These are phyloP conservation scores for Ramichloridium luteum DNA, from an alignment of 2,329 filamentous ascomycete species.

Conservation along the genomic window DNA sequence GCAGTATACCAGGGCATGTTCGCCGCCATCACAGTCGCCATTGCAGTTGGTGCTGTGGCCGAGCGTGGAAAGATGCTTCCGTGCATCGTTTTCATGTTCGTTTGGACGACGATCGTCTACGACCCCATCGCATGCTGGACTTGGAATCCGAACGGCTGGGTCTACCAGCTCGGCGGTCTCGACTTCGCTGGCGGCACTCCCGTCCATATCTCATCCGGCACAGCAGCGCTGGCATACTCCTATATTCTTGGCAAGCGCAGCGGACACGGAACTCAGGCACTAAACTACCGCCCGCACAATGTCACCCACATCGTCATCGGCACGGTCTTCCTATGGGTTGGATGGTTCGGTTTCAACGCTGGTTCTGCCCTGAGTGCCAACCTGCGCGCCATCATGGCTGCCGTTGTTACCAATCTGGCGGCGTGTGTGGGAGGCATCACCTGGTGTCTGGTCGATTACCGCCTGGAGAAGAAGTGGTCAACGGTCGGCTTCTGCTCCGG, in stretches of 20 bases:
- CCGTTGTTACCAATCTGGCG: slow-evolving; percentile 72
- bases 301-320: slow-evolving; percentile 86
- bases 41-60: slow-evolving; percentile 73
- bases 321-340: slow-evolving; percentile 88
- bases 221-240: slow-evolving; percentile 75
- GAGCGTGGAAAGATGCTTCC: slow-evolving; percentile 82
- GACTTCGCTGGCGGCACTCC: slow-evolving; percentile 87
- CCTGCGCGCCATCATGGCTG: slow-evolving; percentile 76
- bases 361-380: slow-evolving; percentile 69
- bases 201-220: slow-evolving; percentile 79
- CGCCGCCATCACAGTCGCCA: slow-evolving; percentile 72
- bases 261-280: slow-evolving; percentile 73
- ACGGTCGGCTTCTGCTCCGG: slow-evolving; percentile 89
- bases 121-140: slow-evolving; percentile 93
- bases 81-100: slow-evolving; percentile 82
- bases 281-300: slow-evolving; percentile 88
- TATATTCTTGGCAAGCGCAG: slow-evolving; percentile 80
- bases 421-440: slow-evolving; percentile 76
- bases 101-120: slow-evolving; percentile 84
- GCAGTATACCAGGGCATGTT: slow-evolving; percentile 84
- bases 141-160: slow-evolving; percentile 78
- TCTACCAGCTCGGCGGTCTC: slow-evolving; percentile 63
- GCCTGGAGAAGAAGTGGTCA: slow-evolving; percentile 82
- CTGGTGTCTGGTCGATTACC: slow-evolving; percentile 81
- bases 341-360: slow-evolving; percentile 96